A percentile compares a stretch with the other conserved stretches of the same genome.
These are phyloP conservation scores for Tolypocladium pustulatum DNA, from an alignment of 2,329 filamentous ascomycete species.

Conservation along the genomic window DNA sequence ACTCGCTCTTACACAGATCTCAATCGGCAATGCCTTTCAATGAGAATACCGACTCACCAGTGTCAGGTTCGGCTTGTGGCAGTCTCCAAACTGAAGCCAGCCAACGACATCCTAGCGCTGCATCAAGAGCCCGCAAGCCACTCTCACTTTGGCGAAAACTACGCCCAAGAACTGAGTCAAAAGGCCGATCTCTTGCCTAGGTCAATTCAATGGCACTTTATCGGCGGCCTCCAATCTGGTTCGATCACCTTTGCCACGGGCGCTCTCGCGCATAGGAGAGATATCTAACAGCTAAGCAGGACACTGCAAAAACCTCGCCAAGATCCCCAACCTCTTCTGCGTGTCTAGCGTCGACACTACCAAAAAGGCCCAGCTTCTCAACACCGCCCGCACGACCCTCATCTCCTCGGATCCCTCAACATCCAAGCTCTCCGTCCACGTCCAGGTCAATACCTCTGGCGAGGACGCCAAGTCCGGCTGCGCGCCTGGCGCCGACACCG, in stretches of 20 bases:
- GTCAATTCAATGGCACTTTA: constrained; percentile 88
- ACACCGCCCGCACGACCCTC: constrained; percentile 61
- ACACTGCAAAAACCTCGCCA: constrained; percentile 80
- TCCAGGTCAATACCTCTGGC: constrained; percentile 92
- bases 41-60: background rate
- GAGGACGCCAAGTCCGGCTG: constrained; percentile 80
- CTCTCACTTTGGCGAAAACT: constrained; percentile 91
- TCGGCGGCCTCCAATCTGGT: constrained; percentile 80
- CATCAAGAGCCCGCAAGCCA: constrained; percentile 52
- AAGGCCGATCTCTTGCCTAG: constrained; percentile 73
- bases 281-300: constrained; percentile 36
- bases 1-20: background rate
- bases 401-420: constrained; percentile 25
- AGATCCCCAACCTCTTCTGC: constrained; percentile 80
- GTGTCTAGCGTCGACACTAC: constrained; percentile 80
- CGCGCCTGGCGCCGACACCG: constrained; percentile 50
- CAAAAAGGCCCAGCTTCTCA: constrained; percentile 79
- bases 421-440: constrained; percentile 58
- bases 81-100: constrained; percentile 93
- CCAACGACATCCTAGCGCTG: constrained; percentile 78
- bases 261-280: background rate
- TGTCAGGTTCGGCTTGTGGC: constrained; percentile 73
- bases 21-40: background rate
- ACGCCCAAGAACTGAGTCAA: constrained; percentile 77
- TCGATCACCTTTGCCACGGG: background rate